phyloP scores from a whole-genome alignment of 2,329 filamentous ascomycete genomes.

The Microdochium nivale region DNA sequence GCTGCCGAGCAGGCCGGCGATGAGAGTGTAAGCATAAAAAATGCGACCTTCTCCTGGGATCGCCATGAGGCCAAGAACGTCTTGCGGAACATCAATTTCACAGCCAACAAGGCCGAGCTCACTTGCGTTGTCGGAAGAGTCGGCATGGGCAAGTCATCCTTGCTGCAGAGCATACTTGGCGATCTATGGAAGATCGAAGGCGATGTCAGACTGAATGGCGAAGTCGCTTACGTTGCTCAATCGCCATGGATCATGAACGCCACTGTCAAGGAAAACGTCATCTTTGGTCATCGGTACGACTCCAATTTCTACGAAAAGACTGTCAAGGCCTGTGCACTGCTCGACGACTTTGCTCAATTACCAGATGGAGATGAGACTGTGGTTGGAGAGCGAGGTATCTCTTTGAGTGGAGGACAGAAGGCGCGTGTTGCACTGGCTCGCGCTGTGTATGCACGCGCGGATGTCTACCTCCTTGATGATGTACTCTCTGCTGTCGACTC shows the following conservation, averaged over 20 bases:
- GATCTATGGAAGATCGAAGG: conserved; percentile 88
- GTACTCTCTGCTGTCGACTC: conserved; percentile 96
- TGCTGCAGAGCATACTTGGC: conserved; percentile 80
- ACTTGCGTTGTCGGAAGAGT: conserved; percentile 90
- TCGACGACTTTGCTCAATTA: conserved; percentile 84
- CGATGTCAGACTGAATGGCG: conserved; percentile 72
- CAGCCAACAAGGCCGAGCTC: conserved; percentile 84
- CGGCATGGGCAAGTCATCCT: conserved; percentile 89
- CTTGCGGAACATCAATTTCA: conserved; percentile 78
- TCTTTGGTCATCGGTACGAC: conserved; percentile 93
- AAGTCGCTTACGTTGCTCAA: conserved; percentile 85
- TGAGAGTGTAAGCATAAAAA: conserved; percentile 73
- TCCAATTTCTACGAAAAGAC: conserved; percentile 91
- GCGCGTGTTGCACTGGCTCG: conserved; percentile 85
- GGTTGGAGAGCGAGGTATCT: conserved; percentile 94
- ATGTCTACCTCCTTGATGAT: conserved; percentile 91
- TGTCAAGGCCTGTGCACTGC: conserved; percentile 79
- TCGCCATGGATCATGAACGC: conserved; percentile 97
- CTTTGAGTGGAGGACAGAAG: conserved; percentile 91
- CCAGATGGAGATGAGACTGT: conserved; percentile 95
- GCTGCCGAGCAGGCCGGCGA: conserved; percentile 71
- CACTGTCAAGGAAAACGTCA: conserved; percentile 91
- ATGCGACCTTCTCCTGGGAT: conserved; percentile 93
- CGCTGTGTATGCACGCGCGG: conserved; percentile 93
- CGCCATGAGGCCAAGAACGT: conserved; percentile 64